Evolutionary conservation across 148 eudicot genomes (phyloP).

Genomic region (Vaccinium darrowii): DNA sequence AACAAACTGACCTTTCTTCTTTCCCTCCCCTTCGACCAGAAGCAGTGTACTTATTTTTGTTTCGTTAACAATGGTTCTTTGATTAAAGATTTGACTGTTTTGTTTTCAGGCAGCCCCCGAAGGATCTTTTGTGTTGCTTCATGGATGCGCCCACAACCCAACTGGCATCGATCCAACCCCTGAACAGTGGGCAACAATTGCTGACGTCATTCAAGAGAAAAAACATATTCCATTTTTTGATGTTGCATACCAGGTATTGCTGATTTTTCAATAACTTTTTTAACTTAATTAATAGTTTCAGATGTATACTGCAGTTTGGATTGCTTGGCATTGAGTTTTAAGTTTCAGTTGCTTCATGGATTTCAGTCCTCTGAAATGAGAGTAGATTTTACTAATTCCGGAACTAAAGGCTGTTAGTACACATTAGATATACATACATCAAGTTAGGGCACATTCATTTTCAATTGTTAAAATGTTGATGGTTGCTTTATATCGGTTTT

Average conservation of each 20-base stretch:
- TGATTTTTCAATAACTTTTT: background rate
- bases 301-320: background rate
- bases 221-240: constrained; percentile 93
- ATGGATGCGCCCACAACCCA: constrained; percentile 99
- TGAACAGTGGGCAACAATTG: constrained; percentile 88
- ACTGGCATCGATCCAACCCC: constrained; percentile 98
- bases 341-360: background rate
- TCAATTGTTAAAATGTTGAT: background rate
- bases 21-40: background rate
- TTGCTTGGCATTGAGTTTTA: background rate
- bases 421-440: background rate
- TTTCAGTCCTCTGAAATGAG: background rate
- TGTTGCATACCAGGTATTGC: constrained; percentile 91
- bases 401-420: background rate
- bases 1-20: background rate
- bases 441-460: background rate
- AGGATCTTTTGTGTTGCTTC: constrained; percentile 92
- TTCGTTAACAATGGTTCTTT: background rate
- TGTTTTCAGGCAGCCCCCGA: constrained; percentile 84
- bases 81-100: constrained; percentile 2
- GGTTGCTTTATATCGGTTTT: background rate
- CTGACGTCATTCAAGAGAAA: constrained; percentile 91
- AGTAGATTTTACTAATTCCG: background rate
- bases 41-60: background rate
- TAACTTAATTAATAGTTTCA: background rate